Conservation (phyloP, 345 rosid species). For the Gossypioides kirkii region DNA sequence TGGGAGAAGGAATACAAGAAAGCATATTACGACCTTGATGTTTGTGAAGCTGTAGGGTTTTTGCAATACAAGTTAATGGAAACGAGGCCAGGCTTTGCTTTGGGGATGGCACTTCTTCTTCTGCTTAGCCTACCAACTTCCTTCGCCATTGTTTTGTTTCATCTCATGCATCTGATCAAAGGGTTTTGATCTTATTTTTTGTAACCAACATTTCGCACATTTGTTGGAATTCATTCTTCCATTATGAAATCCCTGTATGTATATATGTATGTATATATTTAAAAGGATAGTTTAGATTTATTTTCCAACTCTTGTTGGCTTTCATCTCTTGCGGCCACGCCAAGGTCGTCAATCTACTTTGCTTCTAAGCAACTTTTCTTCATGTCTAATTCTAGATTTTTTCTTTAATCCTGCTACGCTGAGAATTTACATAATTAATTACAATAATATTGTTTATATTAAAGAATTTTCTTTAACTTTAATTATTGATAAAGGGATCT, state of each 20-base stretch:
- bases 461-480: too few relatives aligned
- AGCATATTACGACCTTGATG: constrained; percentile 33
- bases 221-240: neutral
- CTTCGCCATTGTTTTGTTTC: constrained; percentile 5
- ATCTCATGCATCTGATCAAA: neutral
- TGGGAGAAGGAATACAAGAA: constrained; percentile 61
- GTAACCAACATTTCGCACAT: neutral
- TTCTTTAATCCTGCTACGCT: too few relatives aligned
- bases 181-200: neutral
- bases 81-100: constrained; percentile 37
- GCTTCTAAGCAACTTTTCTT: too few relatives aligned
- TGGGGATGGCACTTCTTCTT: constrained; percentile 26
- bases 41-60: constrained; percentile 30
- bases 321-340: too few relatives aligned
- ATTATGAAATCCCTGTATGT: neutral
- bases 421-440: too few relatives aligned
- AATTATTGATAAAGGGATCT: too few relatives aligned
- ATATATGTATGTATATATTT: too few relatives aligned
- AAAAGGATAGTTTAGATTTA: too few relatives aligned
- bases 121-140: constrained; percentile 22
- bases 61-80: constrained; percentile 41
- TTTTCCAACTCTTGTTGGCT: too few relatives aligned
- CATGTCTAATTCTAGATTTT: too few relatives aligned
- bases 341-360: too few relatives aligned
- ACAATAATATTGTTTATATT: too few relatives aligned